Base-by-base conservation (phyloP, 129 eudicot genomes). In the Erigeron canadensis region DNA sequence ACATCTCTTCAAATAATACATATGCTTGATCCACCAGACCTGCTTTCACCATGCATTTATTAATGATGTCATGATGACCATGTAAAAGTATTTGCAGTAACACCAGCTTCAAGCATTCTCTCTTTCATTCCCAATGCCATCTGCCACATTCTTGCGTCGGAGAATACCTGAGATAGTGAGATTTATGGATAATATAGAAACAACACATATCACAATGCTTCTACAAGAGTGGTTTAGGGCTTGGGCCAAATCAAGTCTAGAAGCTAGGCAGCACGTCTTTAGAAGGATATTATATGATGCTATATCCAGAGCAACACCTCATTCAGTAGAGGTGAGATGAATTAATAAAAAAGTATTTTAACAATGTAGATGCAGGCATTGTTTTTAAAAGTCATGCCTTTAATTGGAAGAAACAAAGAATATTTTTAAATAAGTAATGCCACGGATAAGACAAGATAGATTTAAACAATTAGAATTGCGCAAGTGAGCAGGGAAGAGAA, bases 61-160 rank as follows among this genome's bases (percentile, higher is more conserved):
- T 75, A 94, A 76, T 8, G 98, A 85, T 51, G 92, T 93, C 95
- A n/a, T n/a, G n/a, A n/a, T n/a, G n/a, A 84, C 96, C 96, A 94
- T 12, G 93, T 89, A 67, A 94, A 81, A 8, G 83, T 77, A 70
- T 94, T 87, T 58, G 95, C 95, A 67, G 78, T 84, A 57, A 94
- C 91, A 77, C 96, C 95, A 16, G 95, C 83, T 80, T 82, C 85
- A 38, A 80, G 72, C 98, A 94, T 89, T 63, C 86, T 89, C 74
- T 89, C 90, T 85, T 87, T 94, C 75, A 94, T 81, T 79, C 86
- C 82, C 56, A 94, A 83, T 22, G 96, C 98, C 88, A 77, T 80
- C 69, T 77, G 83, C 95, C 93, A 94, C 92, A 87, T 82, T 75
- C 83, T 89, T 74, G 90, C 88, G 86, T 85, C 96, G 40, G 98